Percentiles rank a stretch among this genome's conserved stretches.
These are phyloP conservation scores for Penicillium mononematosum DNA, from an alignment of 495 filamentous ascomycete species.

Conservation along the genomic window DNA sequence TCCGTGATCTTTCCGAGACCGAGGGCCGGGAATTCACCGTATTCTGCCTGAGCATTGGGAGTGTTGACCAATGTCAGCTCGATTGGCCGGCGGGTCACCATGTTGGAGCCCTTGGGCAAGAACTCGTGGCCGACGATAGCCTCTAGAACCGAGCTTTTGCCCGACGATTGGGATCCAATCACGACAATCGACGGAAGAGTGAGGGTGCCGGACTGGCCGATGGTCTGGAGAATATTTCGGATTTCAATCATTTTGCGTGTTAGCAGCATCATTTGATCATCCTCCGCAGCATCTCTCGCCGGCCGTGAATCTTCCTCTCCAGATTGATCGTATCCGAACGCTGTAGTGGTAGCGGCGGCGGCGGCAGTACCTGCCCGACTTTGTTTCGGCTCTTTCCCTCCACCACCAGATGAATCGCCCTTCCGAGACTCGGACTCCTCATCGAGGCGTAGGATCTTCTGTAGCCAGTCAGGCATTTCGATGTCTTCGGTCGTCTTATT, in stretches of 20 bases:
- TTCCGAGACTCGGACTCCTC: slow-evolving; percentile 46
- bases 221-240: slow-evolving; percentile 79
- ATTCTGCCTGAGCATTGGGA: slow-evolving; percentile 83
- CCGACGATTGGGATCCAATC: slow-evolving; percentile 96
- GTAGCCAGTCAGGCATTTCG: slow-evolving; percentile 82
- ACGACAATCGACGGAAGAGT: slow-evolving; percentile 95
- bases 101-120: slow-evolving; percentile 93
- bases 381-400: slow-evolving; percentile 61
- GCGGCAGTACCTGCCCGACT: slow-evolving; percentile 52
- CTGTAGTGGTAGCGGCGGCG: slow-evolving; percentile 63
- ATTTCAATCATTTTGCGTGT: slow-evolving; percentile 99
- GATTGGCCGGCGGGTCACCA: slow-evolving; percentile 96
- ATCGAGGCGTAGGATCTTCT: slow-evolving; percentile 63
- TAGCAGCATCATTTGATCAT: slow-evolving; percentile 99
- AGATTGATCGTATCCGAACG: slow-evolving; percentile 73
- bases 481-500: slow-evolving; percentile 75
- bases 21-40: slow-evolving; percentile 93
- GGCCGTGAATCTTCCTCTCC: slow-evolving; percentile 67
- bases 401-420: slow-evolving; percentile 40
- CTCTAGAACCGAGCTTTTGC: slow-evolving; percentile 96
- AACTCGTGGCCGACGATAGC: slow-evolving; percentile 98
- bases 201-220: slow-evolving; percentile 85
- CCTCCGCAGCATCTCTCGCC: slow-evolving; percentile 66
- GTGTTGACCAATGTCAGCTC: slow-evolving; percentile 97
- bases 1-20: slow-evolving; percentile 89